A percentile compares a stretch with the other conserved stretches of the same genome.
These are phyloP conservation scores for Bipolaris bicolor DNA, from an alignment of 2,329 filamentous ascomycete genomes.

Conservation along the genomic window DNA sequence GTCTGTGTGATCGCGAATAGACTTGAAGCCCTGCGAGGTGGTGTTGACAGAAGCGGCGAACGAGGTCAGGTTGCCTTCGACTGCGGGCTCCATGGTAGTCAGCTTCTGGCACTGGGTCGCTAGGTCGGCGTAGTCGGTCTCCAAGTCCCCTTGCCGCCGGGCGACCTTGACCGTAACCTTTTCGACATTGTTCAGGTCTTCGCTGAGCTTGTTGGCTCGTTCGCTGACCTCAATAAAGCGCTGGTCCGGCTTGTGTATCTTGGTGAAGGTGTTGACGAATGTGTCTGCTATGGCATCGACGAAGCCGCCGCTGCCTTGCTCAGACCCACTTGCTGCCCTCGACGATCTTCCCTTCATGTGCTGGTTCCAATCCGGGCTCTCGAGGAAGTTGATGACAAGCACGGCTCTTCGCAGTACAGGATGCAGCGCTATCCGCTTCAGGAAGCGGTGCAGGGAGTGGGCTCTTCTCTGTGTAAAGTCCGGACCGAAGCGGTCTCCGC, in stretches of 20 bases:
- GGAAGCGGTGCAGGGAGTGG: slow-evolving; percentile 88
- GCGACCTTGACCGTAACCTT: slow-evolving; percentile 94
- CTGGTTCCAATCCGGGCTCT: slow-evolving; percentile 94
- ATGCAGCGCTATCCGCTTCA: slow-evolving; percentile 84
- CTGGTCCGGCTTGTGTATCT: slow-evolving; percentile 92
- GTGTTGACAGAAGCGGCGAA: slow-evolving; percentile 89
- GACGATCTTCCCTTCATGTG: slow-evolving; percentile 83
- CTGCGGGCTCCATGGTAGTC: slow-evolving; percentile 83
- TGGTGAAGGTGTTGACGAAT: slow-evolving; percentile 96
- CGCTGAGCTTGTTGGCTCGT: slow-evolving; percentile 86
- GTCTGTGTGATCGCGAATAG: slow-evolving; percentile 89
- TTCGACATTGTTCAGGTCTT: slow-evolving; percentile 90
- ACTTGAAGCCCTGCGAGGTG: slow-evolving; percentile 76
- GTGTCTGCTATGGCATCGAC: slow-evolving; percentile 96
- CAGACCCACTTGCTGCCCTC: slow-evolving; percentile 60
- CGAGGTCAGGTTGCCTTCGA: slow-evolving; percentile 79
- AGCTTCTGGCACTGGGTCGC: slow-evolving; percentile 95
- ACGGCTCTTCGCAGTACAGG: slow-evolving; percentile 83
- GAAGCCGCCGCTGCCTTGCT: slow-evolving; percentile 66
- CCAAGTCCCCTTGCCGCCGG: slow-evolving; percentile 83
- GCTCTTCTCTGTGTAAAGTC: slow-evolving; percentile 91
- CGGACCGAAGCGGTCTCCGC: slow-evolving; percentile 89
- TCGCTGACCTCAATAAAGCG: slow-evolving; percentile 94
- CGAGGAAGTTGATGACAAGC: slow-evolving; percentile 87
- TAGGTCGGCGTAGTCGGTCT: slow-evolving; percentile 85